A percentile compares a stretch with the other conserved stretches of the same genome.
Conservation (phyloP, 2,329 filamentous ascomycete species). For the Botrytis cinerea region DNA sequence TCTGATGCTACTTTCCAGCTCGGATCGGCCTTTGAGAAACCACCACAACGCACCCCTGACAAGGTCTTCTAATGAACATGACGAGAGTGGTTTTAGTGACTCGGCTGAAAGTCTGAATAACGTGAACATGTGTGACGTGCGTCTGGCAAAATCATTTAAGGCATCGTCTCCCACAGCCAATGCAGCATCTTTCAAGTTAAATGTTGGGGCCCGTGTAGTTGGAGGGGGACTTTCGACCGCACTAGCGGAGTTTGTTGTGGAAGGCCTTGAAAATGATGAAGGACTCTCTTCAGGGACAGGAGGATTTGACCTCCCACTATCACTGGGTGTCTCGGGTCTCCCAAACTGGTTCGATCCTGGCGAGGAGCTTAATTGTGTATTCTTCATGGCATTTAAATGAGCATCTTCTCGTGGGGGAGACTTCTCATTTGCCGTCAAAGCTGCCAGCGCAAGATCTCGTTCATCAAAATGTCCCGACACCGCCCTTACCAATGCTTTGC, state of each 20-base stretch:
- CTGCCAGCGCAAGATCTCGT: constrained; percentile 14
- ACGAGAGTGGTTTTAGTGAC: constrained; percentile 64
- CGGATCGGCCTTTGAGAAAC: constrained; percentile 80
- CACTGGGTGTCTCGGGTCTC: constrained; percentile 25
- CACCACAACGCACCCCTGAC: constrained; percentile 80
- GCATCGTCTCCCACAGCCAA: constrained; percentile 56
- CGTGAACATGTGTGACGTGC: constrained; percentile 72
- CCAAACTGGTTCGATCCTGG: constrained; percentile 25
- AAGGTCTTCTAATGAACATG: constrained; percentile 66
- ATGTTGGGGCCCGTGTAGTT: constrained; percentile 28
- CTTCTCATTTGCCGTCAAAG: constrained; percentile 23
- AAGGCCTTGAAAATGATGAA: neutral
- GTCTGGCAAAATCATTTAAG: constrained; percentile 66
- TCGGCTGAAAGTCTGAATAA: constrained; percentile 80
- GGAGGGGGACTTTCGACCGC: constrained; percentile 23
- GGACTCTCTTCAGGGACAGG: constrained; percentile 9
- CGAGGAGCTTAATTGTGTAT: constrained; percentile 27
- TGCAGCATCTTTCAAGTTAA: constrained; percentile 35
- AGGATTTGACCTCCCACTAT: constrained; percentile 21
- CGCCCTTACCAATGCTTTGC: constrained; percentile 54
- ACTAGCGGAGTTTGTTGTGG: neutral
- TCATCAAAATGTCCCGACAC: constrained; percentile 25
- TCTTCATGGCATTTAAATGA: constrained; percentile 38
- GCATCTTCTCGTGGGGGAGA: constrained; percentile 32
- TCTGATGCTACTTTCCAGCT: constrained; percentile 71